A percentile compares a stretch with the other conserved stretches of the same genome.
Evolutionary conservation across 441 rosid species (phyloP).

Genomic region (Adansonia gregorii): DNA sequence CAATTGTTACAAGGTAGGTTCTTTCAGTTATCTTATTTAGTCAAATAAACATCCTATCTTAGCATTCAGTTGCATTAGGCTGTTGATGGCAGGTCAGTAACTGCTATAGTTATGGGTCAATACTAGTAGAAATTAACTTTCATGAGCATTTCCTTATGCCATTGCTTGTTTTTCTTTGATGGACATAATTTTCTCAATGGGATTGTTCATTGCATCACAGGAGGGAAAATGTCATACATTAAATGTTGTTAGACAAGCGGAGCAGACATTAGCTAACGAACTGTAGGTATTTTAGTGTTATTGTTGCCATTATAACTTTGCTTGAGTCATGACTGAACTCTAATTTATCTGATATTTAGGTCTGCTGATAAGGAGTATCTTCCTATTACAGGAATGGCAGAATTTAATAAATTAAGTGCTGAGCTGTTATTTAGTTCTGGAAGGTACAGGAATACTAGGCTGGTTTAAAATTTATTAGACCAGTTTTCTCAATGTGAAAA

Average conservation of each 20-base stretch:
- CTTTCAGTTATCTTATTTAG: neutral
- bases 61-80: constrained; percentile 5
- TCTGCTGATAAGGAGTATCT: constrained; percentile 28
- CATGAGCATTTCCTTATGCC: neutral
- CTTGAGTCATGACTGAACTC: neutral
- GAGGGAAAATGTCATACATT: constrained; percentile 24
- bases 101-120: constrained; percentile 1
- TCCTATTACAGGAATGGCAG: constrained; percentile 28
- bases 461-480: neutral
- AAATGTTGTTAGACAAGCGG: constrained; percentile 26
- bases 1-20: neutral
- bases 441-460: constrained; percentile 20
- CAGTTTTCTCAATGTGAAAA: neutral
- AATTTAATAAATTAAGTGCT: constrained; percentile 30
- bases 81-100: neutral
- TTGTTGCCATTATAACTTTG: neutral
- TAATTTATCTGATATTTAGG: constrained; percentile 20
- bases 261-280: constrained; percentile 22
- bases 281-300: constrained; percentile 9
- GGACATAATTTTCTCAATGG: constrained; percentile 5
- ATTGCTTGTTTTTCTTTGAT: neutral
- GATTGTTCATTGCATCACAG: constrained; percentile 23
- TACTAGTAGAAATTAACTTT: constrained; percentile 9
- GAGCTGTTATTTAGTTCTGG: constrained; percentile 24
- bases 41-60: neutral